A percentile compares a stretch with the other conserved stretches of the same genome.
Conservation (phyloP, 2,329 filamentous ascomycete genomes). For the Penicillium sp. region DNA sequence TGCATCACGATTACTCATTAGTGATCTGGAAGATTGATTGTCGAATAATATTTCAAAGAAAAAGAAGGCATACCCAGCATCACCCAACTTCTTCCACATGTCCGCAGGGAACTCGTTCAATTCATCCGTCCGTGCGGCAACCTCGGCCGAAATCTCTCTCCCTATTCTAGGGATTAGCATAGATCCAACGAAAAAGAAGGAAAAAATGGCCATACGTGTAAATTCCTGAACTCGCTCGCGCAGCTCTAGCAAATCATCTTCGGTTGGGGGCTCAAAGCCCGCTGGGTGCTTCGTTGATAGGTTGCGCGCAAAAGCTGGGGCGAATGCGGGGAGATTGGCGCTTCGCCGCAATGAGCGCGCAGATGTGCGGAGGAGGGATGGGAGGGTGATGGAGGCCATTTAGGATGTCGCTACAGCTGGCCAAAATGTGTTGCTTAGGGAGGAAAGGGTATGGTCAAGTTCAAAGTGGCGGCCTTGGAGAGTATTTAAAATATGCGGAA, state of each 20-base stretch:
- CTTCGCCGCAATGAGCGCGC: conserved; percentile 38
- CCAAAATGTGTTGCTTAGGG: neutral
- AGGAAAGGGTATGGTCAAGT: neutral
- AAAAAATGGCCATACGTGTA: conserved; percentile 55
- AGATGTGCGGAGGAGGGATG: conserved; percentile 43
- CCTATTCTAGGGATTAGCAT: conserved; percentile 49
- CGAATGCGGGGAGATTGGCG: conserved; percentile 38
- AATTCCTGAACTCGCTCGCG: conserved; percentile 89
- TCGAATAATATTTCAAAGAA: neutral
- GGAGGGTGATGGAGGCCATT: conserved; percentile 43
- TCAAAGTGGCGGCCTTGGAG: neutral
- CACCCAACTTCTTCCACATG: conserved; percentile 94
- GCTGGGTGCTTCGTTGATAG: conserved; percentile 73
- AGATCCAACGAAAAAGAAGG: neutral
- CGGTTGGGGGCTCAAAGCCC: conserved; percentile 69
- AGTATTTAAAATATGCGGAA: conserved; percentile 20
- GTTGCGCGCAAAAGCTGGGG: conserved; percentile 38
- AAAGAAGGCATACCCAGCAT: conserved; percentile 65
- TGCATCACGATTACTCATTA: conserved; percentile 29
- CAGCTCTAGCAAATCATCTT: conserved; percentile 77
- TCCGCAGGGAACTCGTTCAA: conserved; percentile 85
- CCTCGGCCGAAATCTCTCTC: conserved; percentile 81
- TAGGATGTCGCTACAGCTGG: neutral
- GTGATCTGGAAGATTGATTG: neutral
- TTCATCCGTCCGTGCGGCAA: conserved; percentile 82